phyloP scores from a whole-genome alignment of 2,329 filamentous ascomycete genomes.

The Neoascochyta sp. region DNA sequence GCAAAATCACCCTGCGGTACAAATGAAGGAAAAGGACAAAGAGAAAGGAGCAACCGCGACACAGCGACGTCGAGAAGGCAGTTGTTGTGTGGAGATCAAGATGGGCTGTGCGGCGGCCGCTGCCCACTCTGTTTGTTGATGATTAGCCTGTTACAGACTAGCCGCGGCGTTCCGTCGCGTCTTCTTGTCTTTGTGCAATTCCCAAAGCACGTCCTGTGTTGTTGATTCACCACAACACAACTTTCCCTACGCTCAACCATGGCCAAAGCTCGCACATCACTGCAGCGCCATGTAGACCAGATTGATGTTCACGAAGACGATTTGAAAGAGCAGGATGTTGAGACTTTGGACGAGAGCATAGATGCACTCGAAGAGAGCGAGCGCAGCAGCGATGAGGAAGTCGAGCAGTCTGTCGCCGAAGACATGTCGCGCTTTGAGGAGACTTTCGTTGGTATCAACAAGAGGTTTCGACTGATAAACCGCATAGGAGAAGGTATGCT shows the following conservation, averaged over 20 bases:
- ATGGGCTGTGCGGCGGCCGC: slow-evolving; percentile 12
- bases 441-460: slow-evolving; percentile 77
- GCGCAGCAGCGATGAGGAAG: slow-evolving; percentile 51
- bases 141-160: slow-evolving; percentile 18
- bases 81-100: slow-evolving; percentile 12
- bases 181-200: too few species aligned
- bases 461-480: slow-evolving; percentile 86
- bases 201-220: too few species aligned
- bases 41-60: slow-evolving; percentile 13
- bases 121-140: slow-evolving; percentile 19
- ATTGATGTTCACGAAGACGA: slow-evolving; percentile 29
- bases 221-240: slow-evolving; percentile 10
- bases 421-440: slow-evolving; percentile 85
- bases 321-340: slow-evolving; percentile 36
- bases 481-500: slow-evolving; percentile 85
- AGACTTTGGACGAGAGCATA: slow-evolving; percentile 47
- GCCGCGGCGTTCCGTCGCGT: slow-evolving; percentile 6
- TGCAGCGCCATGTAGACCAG: slow-evolving; percentile 25
- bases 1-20: slow-evolving; percentile 13
- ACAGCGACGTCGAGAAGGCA: slow-evolving; percentile 12
- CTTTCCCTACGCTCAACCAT: slow-evolving; percentile 15
- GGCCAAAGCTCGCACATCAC: slow-evolving; percentile 30
- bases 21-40: slow-evolving; percentile 10
- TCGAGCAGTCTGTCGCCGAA: slow-evolving; percentile 67
- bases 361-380: slow-evolving; percentile 50